Evolutionary conservation across 331 rosid genomes (phyloP).

Genomic region (Acacia pycnantha): DNA sequence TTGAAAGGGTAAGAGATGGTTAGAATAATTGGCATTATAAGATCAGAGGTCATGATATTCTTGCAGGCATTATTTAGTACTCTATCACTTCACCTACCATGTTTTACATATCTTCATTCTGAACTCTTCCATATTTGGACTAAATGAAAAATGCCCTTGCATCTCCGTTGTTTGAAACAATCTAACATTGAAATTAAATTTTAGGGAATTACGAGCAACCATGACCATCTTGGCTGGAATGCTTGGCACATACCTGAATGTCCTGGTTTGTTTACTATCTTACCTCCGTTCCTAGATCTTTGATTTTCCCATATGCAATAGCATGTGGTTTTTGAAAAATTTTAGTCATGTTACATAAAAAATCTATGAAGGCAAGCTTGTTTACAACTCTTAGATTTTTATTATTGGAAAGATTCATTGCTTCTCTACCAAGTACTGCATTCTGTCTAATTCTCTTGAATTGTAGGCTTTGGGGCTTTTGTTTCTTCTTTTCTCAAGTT

Average conservation of each 20-base stretch:
- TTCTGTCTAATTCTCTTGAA: slow-evolving; percentile 25
- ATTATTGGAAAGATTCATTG: slow-evolving; percentile 10
- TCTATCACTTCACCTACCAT: neutral
- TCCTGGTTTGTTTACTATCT: slow-evolving; percentile 68
- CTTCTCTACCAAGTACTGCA: slow-evolving; percentile 9
- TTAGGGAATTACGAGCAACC: slow-evolving; percentile 79
- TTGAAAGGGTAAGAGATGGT: neutral
- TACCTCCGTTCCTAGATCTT: slow-evolving; percentile 20
- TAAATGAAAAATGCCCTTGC: neutral
- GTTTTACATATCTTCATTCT: slow-evolving; percentile 2
- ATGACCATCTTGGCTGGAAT: slow-evolving; percentile 77
- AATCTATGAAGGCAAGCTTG: slow-evolving; percentile 14
- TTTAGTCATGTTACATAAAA: slow-evolving; percentile 5
- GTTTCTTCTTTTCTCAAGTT: slow-evolving; percentile 91
- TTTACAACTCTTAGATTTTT: slow-evolving; percentile 20
- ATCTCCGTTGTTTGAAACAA: slow-evolving; percentile 17
- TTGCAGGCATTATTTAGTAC: neutral
- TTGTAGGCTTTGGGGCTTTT: slow-evolving; percentile 86
- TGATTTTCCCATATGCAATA: slow-evolving; percentile 20
- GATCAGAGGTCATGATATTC: neutral
- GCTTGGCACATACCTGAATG: slow-evolving; percentile 83
- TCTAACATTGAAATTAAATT: slow-evolving; percentile 31
- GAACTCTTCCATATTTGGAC: slow-evolving; percentile 18
- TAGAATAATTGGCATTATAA: neutral
- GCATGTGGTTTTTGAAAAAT: neutral